Conservation (phyloP, 2,329 filamentous ascomycete species). For the Tolypocladium ovalisporum region DNA sequence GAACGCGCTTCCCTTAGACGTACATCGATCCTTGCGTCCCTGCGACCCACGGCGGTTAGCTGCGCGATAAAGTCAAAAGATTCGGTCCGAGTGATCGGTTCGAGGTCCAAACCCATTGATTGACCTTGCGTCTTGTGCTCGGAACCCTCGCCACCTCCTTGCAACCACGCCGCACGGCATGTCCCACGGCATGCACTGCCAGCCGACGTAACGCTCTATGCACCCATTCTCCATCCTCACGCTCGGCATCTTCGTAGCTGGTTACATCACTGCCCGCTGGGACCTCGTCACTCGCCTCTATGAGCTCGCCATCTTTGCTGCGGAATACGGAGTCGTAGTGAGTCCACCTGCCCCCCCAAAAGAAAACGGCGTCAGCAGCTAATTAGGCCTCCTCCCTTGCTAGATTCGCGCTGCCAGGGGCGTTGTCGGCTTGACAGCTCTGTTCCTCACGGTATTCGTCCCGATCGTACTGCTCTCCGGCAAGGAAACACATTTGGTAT, state of each 20-base stretch:
- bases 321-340: slow-evolving; percentile 97
- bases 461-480: slow-evolving; percentile 76
- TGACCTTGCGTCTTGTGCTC: neutral
- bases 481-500: slow-evolving; percentile 70
- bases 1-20: neutral
- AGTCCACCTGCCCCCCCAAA: slow-evolving; percentile 21
- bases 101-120: neutral
- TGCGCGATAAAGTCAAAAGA: neutral
- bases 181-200: slow-evolving; percentile 31
- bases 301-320: slow-evolving; percentile 94
- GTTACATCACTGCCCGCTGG: slow-evolving; percentile 99
- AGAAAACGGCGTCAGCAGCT: neutral
- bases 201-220: slow-evolving; percentile 53
- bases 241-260: slow-evolving; percentile 96
- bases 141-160: neutral
- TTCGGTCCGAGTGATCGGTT: neutral
- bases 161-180: neutral
- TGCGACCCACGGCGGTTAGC: neutral
- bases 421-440: slow-evolving; percentile 67
- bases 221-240: slow-evolving; percentile 96
- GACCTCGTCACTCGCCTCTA: slow-evolving; percentile 94
- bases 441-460: slow-evolving; percentile 76
- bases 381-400: neutral
- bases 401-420: slow-evolving; percentile 80
- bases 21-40: neutral